phyloP scores from a whole-genome alignment of 352 stramenopile genomes.

The Globisporangium ultimum region DNA sequence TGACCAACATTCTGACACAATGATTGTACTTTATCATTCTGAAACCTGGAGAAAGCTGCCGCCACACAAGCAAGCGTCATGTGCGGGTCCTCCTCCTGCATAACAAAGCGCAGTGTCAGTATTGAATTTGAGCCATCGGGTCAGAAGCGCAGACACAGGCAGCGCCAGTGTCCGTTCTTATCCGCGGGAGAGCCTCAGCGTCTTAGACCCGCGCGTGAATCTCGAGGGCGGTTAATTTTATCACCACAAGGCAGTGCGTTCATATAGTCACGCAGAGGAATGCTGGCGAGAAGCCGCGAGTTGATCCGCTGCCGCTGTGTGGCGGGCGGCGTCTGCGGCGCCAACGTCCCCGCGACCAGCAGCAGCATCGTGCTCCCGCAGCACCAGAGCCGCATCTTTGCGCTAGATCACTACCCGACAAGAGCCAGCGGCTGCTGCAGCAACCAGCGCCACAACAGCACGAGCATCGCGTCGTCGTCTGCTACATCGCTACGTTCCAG shows the following conservation, averaged over 20 bases:
- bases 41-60: too few relatives aligned
- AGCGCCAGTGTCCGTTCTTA: too few relatives aligned
- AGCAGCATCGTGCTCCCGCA: not conserved
- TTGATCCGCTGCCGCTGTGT: slow-evolving; percentile 2
- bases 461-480: slow-evolving; percentile 4
- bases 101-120: not conserved
- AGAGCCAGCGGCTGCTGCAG: slow-evolving; percentile 1
- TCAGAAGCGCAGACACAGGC: not conserved
- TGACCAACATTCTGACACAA: too few relatives aligned
- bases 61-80: too few relatives aligned
- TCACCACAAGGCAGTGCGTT: too few relatives aligned
- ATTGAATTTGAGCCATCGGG: not conserved
- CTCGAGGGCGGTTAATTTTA: too few relatives aligned
- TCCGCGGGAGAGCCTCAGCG: too few relatives aligned
- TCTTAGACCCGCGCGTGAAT: too few relatives aligned
- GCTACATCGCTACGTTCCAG: not conserved
- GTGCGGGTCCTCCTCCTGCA: too few relatives aligned
- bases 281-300: slow-evolving; percentile 7
- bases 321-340: not conserved
- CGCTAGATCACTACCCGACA: slow-evolving; percentile 4
- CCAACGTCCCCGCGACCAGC: not conserved
- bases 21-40: too few relatives aligned
- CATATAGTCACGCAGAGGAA: not conserved
- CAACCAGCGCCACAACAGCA: slow-evolving; percentile 11
- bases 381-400: slow-evolving; percentile 11